A percentile compares a stretch with the other conserved stretches of the same genome.
phyloP scores from a whole-genome alignment of 2,329 filamentous ascomycete genomes.

The Hymenoscyphus repandus region DNA sequence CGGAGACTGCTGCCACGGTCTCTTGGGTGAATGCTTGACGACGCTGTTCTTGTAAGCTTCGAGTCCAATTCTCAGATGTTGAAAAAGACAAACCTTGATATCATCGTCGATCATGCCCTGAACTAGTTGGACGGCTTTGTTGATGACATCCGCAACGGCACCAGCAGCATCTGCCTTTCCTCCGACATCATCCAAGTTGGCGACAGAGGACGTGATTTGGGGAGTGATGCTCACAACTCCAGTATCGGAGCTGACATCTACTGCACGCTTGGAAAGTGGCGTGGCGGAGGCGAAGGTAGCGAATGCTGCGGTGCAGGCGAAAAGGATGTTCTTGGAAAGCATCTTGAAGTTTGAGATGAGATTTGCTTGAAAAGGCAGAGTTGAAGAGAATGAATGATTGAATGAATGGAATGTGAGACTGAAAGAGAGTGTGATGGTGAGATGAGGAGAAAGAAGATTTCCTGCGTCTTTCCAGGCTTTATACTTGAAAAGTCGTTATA shows the following conservation, averaged over 20 bases:
- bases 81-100: conserved; percentile 1
- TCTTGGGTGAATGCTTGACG: conserved; percentile 18
- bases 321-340: conserved; percentile 9
- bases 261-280: conserved; percentile 3
- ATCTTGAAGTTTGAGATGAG: conserved; percentile 1
- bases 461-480: not conserved
- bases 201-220: not conserved
- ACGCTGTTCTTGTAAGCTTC: not conserved
- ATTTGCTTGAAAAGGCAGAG: not conserved
- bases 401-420: not conserved
- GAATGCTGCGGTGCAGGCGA: not conserved
- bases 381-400: not conserved
- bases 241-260: conserved; percentile 11
- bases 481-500: not conserved
- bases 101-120: conserved; percentile 15
- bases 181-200: conserved; percentile 4
- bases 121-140: conserved; percentile 12
- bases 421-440: not conserved
- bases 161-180: conserved; percentile 9
- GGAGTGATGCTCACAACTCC: conserved; percentile 4
- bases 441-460: not conserved
- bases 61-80: not conserved
- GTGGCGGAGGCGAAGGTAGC: not conserved
- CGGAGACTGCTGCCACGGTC: conserved; percentile 7
- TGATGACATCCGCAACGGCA: conserved; percentile 9